Evolutionary conservation across 2,329 filamentous ascomycete species (phyloP).

Genomic region (Xylariaceae sp.): DNA sequence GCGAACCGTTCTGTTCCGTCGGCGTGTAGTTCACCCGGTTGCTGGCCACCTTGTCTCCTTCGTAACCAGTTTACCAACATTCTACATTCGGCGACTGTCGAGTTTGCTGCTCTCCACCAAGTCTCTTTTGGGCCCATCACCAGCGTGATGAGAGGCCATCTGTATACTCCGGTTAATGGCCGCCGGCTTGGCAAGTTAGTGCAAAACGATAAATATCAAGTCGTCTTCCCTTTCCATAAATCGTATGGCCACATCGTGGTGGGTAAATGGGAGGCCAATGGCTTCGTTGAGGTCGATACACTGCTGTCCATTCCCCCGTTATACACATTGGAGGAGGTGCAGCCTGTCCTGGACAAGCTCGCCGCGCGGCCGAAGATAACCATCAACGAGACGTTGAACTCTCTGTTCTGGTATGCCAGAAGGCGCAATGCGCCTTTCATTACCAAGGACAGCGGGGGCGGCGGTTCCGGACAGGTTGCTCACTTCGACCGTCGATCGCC

Average conservation of each 20-base stretch:
- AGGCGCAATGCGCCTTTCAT: conserved; percentile 1
- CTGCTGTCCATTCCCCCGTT: neutral
- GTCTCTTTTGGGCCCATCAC: conserved; percentile 9
- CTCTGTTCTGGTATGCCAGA: conserved; percentile 13
- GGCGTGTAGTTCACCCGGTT: conserved; percentile 1
- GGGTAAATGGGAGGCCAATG: neutral
- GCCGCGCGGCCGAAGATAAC: conserved; percentile 2
- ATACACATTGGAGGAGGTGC: conserved; percentile 4
- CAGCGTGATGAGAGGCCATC: neutral
- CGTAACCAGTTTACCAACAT: neutral
- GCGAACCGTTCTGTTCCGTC: neutral
- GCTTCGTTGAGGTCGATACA: conserved; percentile 1
- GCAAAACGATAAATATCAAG: neutral
- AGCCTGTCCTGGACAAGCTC: neutral
- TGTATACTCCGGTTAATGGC: conserved; percentile 3
- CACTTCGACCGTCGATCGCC: conserved; percentile 1
- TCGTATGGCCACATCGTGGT: conserved; percentile 8
- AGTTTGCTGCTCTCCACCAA: conserved; percentile 6
- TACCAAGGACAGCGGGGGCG: neutral
- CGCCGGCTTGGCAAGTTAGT: conserved; percentile 4
- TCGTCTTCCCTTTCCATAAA: conserved; percentile 6
- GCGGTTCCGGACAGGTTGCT: neutral
- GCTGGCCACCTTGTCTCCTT: conserved; percentile 8
- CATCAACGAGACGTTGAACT: conserved; percentile 1
- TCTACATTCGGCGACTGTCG: conserved; percentile 2